These are phyloP conservation scores for Geotrichum citri-aurantii DNA, from an alignment of 1,139 yeast genomes.

Conservation along the genomic window DNA sequence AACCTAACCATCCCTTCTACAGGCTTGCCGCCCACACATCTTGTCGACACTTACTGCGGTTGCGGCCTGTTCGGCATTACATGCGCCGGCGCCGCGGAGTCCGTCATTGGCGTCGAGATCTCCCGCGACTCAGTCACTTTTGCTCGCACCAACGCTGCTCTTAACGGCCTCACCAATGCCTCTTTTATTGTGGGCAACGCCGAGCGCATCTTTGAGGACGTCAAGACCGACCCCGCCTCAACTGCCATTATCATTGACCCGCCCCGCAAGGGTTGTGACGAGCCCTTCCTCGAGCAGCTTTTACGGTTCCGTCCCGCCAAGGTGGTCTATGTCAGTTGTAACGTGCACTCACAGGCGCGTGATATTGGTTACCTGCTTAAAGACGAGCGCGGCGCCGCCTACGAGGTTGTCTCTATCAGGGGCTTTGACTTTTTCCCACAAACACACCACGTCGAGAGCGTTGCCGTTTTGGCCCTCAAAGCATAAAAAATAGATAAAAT, in stretches of 20 bases:
- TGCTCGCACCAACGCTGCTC: slow-evolving; percentile 74
- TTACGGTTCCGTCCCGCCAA: slow-evolving; percentile 77
- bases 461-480: slow-evolving; percentile 58
- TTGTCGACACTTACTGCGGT: slow-evolving; percentile 97
- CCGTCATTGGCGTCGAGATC: slow-evolving; percentile 90
- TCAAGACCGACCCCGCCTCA: slow-evolving; percentile 61
- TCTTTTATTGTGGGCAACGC: slow-evolving; percentile 88
- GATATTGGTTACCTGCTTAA: slow-evolving; percentile 80
- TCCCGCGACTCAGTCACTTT: slow-evolving; percentile 86
- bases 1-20: slow-evolving; percentile 49
- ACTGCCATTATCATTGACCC: slow-evolving; percentile 95
- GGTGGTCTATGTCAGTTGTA: slow-evolving; percentile 89
- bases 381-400: slow-evolving; percentile 38
- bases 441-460: slow-evolving; percentile 95
- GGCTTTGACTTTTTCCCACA: slow-evolving; percentile 98
- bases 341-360: slow-evolving; percentile 95
- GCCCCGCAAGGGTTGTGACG: slow-evolving; percentile 95
- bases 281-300: slow-evolving; percentile 75
- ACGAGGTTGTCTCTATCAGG: slow-evolving; percentile 71
- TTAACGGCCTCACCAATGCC: slow-evolving; percentile 71
- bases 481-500: background rate
- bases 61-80: slow-evolving; percentile 90
- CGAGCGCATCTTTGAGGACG: slow-evolving; percentile 75
- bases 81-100: slow-evolving; percentile 70
- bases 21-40: slow-evolving; percentile 46